Evolutionary conservation across 306 rosid species (phyloP).

Genomic region (Abrus precatorius): DNA sequence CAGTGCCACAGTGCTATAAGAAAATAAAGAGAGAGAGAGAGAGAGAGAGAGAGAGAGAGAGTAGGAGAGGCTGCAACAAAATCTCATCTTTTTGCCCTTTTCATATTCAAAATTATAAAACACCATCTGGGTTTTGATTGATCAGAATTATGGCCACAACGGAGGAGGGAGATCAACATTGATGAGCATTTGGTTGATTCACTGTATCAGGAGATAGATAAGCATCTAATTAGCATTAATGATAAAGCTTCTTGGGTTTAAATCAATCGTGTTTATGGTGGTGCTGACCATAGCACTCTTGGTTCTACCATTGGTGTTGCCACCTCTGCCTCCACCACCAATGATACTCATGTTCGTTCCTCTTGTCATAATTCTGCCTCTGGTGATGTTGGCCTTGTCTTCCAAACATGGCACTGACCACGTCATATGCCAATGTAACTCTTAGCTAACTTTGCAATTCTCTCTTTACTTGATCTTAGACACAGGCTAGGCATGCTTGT

Average conservation of each 20-base stretch:
- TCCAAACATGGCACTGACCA: conserved; percentile 34
- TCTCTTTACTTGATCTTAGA: background rate
- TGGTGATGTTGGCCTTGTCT: conserved; percentile 45
- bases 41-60: background rate
- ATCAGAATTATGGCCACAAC: background rate
- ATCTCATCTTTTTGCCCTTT: conserved; percentile 6
- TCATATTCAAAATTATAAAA: background rate
- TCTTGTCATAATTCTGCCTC: conserved; percentile 45
- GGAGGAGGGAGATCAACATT: conserved; percentile 13
- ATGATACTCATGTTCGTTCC: conserved; percentile 51
- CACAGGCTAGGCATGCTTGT: background rate
- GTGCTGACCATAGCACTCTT: conserved; percentile 28
- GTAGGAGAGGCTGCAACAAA: conserved; percentile 1
- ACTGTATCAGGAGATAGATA: background rate
- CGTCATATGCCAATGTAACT: background rate
- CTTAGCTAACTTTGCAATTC: background rate
- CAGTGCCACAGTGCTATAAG: conserved; percentile 21
- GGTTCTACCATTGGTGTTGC: conserved; percentile 53
- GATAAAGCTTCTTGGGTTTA: conserved; percentile 36
- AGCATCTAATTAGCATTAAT: conserved; percentile 22
- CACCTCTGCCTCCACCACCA: conserved; percentile 58
- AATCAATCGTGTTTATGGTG: conserved; percentile 42
- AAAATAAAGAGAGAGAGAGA: background rate
- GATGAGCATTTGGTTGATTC: background rate
- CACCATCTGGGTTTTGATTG: background rate